Evolutionary conservation across 1,139 yeast species (phyloP), one percentile per base, ranked within the genome.

Genomic region (Suhomyces coccinellae): DNA sequence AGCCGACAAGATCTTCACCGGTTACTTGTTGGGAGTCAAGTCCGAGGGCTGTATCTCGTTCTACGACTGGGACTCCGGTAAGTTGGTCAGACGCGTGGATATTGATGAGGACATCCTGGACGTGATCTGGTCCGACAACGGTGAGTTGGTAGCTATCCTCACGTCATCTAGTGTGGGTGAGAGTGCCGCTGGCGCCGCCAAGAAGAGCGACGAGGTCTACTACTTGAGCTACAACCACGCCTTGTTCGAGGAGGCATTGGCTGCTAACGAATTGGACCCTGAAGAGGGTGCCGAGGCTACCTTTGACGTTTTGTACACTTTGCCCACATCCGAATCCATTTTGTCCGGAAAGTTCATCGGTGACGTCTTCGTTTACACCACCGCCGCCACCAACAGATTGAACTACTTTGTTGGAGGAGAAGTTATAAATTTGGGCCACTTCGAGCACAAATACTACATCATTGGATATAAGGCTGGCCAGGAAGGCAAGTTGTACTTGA

Each of bases 331-430:
- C 6, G 99, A 93, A 62, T 71, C 85, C 27, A 82, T 93, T 34
- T 81, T 87, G 50, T 85, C 96, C 16, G 97, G 97, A 58, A 85
- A 85, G 64, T 93, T 97, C 87, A 89, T 91, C 58, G 99, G 99
- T 54, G 98, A 93, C 70, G 97, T 95, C 36, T 91, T 91, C 63
- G 82, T 93, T 45, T 93, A 86, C 72, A 89, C 98, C 13, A 74
- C 79, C 15, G 85, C 96, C 1, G 59, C 84, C 17, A 80, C 96
- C 30, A 89, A 90, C 67, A 82, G 98, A 65, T 78, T 95, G 61
- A 93, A 91, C 69, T 95, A 93, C 66, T 81, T 89, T 52, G 98
- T 93, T 52, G 99, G 99, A 57, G 96, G 96, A 38, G 90, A 90
- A 61, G 84, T 87, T 15, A 88, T 89, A 65, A 93, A 90, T 61